These are phyloP conservation scores for Microcos paniculata DNA, from an alignment of 345 rosid genomes.

Conservation along the genomic window DNA sequence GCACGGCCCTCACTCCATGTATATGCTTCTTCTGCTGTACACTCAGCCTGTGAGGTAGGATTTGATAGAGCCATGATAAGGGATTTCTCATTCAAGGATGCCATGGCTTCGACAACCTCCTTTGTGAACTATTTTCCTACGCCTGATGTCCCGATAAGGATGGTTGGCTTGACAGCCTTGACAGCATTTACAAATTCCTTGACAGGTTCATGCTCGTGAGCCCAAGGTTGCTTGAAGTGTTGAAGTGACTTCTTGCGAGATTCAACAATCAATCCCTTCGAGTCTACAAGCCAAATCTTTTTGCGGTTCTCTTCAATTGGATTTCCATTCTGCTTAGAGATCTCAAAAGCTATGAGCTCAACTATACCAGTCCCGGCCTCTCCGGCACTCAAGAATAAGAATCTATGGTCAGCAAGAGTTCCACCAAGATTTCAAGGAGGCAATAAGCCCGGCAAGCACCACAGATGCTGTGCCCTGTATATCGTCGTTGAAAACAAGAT, in stretches of 20 bases:
- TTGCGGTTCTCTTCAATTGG: conserved; percentile 75
- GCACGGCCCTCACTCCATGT: conserved; percentile 92
- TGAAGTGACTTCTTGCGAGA: conserved; percentile 79
- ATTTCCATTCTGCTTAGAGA: conserved; percentile 55
- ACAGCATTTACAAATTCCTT: conserved; percentile 67
- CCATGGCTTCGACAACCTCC: conserved; percentile 88
- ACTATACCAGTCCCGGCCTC: conserved; percentile 99
- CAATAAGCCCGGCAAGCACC: conserved; percentile 84
- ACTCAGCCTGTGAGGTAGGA: conserved; percentile 95
- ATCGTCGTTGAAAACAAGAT: conserved; percentile 96
- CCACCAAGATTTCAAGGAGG: conserved; percentile 70
- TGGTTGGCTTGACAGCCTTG: conserved; percentile 90
- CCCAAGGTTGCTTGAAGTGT: conserved; percentile 95
- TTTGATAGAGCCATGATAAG: conserved; percentile 91
- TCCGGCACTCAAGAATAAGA: conserved; percentile 94
- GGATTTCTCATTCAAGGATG: conserved; percentile 80
- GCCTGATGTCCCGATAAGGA: conserved; percentile 93
- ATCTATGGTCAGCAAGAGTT: conserved; percentile 72
- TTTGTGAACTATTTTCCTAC: conserved; percentile 89
- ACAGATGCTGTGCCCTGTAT: conserved; percentile 99
- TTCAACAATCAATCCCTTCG: conserved; percentile 82
- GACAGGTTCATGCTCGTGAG: conserved; percentile 81
- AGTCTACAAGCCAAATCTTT: conserved; percentile 97
- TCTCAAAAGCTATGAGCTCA: conserved; percentile 89
- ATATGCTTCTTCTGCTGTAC: conserved; percentile 97